Evolutionary conservation across 768 basidiomycete species (phyloP), one percentile per base, ranked within the genome.

Genomic region (Candolleomyces efflorescens): DNA sequence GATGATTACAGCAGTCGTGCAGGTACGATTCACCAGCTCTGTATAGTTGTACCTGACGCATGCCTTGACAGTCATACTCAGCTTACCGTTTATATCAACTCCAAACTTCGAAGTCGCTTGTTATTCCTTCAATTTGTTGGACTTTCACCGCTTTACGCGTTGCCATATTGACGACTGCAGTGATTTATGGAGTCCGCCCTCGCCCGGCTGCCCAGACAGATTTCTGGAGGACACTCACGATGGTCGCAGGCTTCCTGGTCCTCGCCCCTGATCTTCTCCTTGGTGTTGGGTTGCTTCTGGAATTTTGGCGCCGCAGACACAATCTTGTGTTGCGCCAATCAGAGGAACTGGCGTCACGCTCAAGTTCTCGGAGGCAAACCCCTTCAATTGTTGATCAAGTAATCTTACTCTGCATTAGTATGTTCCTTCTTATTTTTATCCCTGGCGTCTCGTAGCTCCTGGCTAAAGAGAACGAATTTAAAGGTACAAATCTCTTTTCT

Each of bases 51-150:
- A 32, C 11, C 45, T 23, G 23, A 45, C 9, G 9, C 43, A 7
- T 12, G 24, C 12, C 36, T 12, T 36, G 13, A n/a, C 15, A 62
- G 61, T 59, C 52, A 22, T 62, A 59, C 20, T 62, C 59, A 24
- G 55, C 61, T 2, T 59, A 49, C n/a, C 41, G 61, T 11, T 26
- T 62, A 17, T 57, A 62, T 37, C 53, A 44, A 39, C 56, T 62
- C 3, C 49, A 51, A 51, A 56, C 46, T 18, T 22, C 45, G 17
- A 37, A 49, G 27, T 48, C 45, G 3, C 12, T 24, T 11, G 11
- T 47, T 4, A 22, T 56, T 18, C 55, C 55, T 1, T 17, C 23
- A 4, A 11, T 56, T 15, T 56, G 55, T 38, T 45, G 24, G 36
- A 32, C 6, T 10, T 22, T 44, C 24, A 37, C 32, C 20, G 27